Base-by-base conservation (phyloP, 2,329 filamentous ascomycete species). In the Pseudogymnoascus verrucosus region DNA sequence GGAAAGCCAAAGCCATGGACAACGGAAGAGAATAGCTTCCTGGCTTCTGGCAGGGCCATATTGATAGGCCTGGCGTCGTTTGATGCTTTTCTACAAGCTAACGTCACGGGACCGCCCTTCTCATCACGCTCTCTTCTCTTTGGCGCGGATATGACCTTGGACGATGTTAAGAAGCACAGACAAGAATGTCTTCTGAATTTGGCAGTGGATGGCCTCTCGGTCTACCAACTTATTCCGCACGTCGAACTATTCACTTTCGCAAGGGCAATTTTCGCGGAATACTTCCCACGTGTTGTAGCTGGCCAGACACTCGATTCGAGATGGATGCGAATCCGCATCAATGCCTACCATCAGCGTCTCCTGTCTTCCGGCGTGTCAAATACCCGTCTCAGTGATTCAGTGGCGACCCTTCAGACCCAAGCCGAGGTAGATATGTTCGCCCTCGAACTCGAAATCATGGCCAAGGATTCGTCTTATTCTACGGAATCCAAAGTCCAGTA, bases 61-160 rank as follows among this genome's bases (percentile, higher is more conserved):
- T 64, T 74, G 42, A 67, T 89, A 36, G 90, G 86, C 8, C 77
- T 90, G 59, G 86, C 89, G 1, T 84, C 88, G 1, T 80, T 96
- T 10, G 83, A 91, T 71, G 84, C 88, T 10, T 97, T 96, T 73
- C 76, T 96, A 14, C 93, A 97, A 74, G 86, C 86, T 0, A 96
- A 91, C 72, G 89, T 96, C 62, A 96, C 93, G 3, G 93, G 93
- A 0, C 93, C 93, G 0, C 88, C 91, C 0, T 78, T 96, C n/a
- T 77, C 79, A 5, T 54, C 40, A 61, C 68, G 44, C 44, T 36
- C 62, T 21, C 26, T 64, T 26, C 39, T 64, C 14, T 63, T 81
- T n/a, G 73, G 77, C 34, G 65, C 67, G 1, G 68, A 75, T 11
- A 39, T 7, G 3, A 16, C 59, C 3, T 77, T 82, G 62, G 69